Conservation (phyloP, 2,329 filamentous ascomycete genomes). For the Hypoxylon sp. region DNA sequence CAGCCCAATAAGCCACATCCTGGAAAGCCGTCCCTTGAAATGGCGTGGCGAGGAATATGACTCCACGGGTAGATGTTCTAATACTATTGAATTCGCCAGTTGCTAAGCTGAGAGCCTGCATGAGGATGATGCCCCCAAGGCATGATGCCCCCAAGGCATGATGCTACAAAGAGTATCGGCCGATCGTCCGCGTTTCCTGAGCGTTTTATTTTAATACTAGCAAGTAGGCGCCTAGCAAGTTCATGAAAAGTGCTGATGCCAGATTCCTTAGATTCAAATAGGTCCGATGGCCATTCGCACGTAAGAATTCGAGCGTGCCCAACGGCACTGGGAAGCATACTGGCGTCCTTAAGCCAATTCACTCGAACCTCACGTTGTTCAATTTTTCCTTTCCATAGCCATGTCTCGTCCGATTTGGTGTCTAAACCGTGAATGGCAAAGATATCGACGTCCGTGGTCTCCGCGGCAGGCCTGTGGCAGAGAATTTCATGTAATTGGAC, state of each 20-base stretch:
- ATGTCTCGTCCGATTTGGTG: constrained; percentile 16
- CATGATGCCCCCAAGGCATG: no score
- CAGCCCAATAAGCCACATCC: neutral
- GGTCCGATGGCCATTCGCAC: neutral
- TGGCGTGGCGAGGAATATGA: constrained; percentile 3
- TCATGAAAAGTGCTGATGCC: neutral
- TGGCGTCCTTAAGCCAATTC: neutral
- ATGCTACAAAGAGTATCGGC: constrained; percentile 46
- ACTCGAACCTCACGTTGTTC: neutral
- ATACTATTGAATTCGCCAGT: neutral
- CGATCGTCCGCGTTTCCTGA: constrained; percentile 19
- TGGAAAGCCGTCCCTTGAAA: neutral
- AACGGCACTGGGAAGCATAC: neutral
- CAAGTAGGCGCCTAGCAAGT: neutral
- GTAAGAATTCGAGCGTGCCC: neutral
- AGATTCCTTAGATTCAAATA: neutral
- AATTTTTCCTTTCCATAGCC: constrained; percentile 7
- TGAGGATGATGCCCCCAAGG: constrained; percentile 46
- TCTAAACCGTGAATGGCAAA: constrained; percentile 24
- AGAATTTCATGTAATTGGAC: no score
- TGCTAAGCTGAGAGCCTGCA: constrained; percentile 39
- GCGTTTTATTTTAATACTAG: neutral
- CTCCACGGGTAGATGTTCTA: neutral
- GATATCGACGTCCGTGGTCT: constrained; percentile 16
- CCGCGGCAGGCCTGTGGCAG: no score